phyloP scores from a whole-genome alignment of 2,329 filamentous ascomycete species.

The Colletotrichum somersetense region DNA sequence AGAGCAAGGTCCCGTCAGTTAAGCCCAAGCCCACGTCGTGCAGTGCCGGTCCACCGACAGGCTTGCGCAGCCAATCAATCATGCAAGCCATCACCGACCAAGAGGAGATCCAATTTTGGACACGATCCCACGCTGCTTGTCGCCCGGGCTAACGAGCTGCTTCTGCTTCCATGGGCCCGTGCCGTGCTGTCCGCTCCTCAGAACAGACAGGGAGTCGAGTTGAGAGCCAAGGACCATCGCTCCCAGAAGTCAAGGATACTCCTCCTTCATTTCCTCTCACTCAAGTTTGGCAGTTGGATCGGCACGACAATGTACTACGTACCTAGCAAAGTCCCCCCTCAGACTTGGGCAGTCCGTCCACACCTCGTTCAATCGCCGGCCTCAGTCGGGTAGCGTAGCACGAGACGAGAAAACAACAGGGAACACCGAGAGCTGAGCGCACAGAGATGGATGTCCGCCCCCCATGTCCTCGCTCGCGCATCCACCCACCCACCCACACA shows the following conservation, averaged over 20 bases:
- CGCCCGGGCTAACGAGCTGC: conserved; percentile 23
- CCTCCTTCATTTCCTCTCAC: not conserved
- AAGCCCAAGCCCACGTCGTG: conserved; percentile 27
- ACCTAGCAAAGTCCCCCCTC: not conserved
- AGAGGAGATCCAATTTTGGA: conserved; percentile 34
- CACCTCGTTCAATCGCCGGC: not conserved
- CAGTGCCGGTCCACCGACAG: conserved; percentile 31
- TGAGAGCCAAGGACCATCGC: not conserved
- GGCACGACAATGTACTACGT: not conserved
- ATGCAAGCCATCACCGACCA: not conserved
- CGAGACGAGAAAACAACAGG: conserved; percentile 4
- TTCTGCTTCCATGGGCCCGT: conserved; percentile 15
- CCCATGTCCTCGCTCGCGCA: conserved; percentile 25
- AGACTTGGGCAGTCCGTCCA: not conserved
- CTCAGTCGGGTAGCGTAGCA: conserved; percentile 7
- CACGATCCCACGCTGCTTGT: conserved; percentile 27
- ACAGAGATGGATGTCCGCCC: conserved; percentile 10
- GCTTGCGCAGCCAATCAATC: conserved; percentile 36
- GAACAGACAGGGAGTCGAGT: not conserved
- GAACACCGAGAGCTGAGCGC: conserved; percentile 17
- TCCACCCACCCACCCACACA: conserved; percentile 14
- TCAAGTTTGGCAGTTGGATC: conserved; percentile 12
- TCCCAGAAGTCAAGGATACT: not conserved
- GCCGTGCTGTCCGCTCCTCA: conserved; percentile 2
- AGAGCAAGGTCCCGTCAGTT: conserved; percentile 23